Conservation (phyloP, 257 asterid species). For the Solanum dulcamara region DNA sequence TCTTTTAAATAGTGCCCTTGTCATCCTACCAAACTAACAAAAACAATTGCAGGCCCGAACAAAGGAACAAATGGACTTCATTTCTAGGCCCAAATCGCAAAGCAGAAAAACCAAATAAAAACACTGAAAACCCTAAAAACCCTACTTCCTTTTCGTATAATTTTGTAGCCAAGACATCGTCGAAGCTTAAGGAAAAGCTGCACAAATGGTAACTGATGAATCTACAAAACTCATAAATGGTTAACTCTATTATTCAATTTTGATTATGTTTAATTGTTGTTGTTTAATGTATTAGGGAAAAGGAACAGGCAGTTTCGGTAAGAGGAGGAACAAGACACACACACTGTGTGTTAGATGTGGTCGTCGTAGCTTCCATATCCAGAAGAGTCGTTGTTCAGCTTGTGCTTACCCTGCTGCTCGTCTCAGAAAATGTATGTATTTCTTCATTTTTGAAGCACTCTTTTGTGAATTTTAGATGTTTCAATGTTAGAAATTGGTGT, state of each 20-base stretch:
- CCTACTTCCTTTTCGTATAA: neutral
- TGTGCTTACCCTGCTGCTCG: conserved; percentile 11
- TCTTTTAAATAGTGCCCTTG: neutral
- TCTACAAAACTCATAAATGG: neutral
- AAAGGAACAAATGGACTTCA: neutral
- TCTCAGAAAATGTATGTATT: conserved; percentile 1
- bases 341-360: conserved; percentile 8
- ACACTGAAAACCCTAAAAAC: neutral
- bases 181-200: neutral
- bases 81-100: neutral
- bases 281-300: neutral
- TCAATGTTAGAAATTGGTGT: neutral
- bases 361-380: conserved; percentile 7
- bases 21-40: neutral
- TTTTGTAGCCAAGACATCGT: neutral
- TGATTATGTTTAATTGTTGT: neutral
- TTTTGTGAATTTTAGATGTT: neutral
- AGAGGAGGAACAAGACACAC: conserved; percentile 10
- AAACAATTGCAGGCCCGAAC: neutral
- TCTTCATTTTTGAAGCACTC: neutral
- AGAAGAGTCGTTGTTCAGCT: conserved; percentile 12
- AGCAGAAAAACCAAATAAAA: neutral
- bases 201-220: neutral
- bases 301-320: conserved; percentile 11
- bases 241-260: neutral